Base-by-base conservation (phyloP, 23 red algal genomes). In the Cyanidioschyzon merolae region DNA sequence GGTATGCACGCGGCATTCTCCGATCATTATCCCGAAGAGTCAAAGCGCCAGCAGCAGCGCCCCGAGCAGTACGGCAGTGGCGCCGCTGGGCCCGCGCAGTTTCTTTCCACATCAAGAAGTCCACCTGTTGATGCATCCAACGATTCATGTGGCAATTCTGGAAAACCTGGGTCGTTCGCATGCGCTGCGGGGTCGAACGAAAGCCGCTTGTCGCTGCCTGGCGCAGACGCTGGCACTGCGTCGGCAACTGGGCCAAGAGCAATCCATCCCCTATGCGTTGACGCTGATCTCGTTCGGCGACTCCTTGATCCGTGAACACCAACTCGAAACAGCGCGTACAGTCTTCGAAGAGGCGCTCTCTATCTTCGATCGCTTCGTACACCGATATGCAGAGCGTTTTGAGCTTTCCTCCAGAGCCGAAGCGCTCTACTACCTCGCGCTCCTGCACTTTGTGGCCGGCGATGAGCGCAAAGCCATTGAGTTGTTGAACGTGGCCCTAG, bases 361-460 rank as follows among this genome's bases (percentile, higher is more conserved):
- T 32, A 71, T 71, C 12, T 32, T 71, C n/a, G 63, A 71, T 7
- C 7, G 2, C n/a, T 7, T 17, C 12, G n/a, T 25, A 71, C n/a
- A 12, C 7, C 63, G 29, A 3, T 71, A 25, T 7, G 63, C 3
- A 3, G n/a, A 71, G 3, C 63, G 63, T 27, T 35, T 35, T 25
- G 32, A 25, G 7, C 21, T 71, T 7, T 25, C 63, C 12, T 71
- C 63, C 12, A 7, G 32, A 7, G 63, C 63, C 63, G 63, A 71
- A 32, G 63, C 63, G 63, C 63, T 71, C 63, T 71, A 71, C 63
- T 35, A 32, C n/a, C 63, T 71, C n/a, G 63, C 63, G 3, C 45
- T 54, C 12, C 45, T 54, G 12, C 45, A 54, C 45, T 54, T 54
- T 21, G 63, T 71, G 16, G 32, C 32, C 16, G 63, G 63, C 32